Base-by-base conservation (phyloP, 2,329 filamentous ascomycete genomes). In the Madurella fahalii region DNA sequence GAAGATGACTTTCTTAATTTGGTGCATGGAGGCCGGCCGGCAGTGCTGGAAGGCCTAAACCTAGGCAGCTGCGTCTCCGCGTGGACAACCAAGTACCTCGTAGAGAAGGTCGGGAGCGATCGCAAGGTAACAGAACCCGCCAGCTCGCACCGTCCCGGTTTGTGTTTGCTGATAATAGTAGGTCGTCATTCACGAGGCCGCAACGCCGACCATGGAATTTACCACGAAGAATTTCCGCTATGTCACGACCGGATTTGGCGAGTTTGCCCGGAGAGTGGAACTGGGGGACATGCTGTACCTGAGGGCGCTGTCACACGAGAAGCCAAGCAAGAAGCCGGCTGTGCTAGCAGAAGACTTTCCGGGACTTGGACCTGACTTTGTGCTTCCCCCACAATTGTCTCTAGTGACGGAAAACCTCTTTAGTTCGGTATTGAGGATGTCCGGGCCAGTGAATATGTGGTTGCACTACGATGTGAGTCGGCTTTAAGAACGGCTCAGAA, bases 371-470 rank as follows among this genome's bases (percentile, higher is more conserved):
- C 55, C 69, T 1, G 90, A 95, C 67, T 95, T 95, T 68, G 64
- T 68, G 13, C 69, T 95, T 1, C 89, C 90, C 1, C 62, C 74
- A 1, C 74, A 83, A 57, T 73, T 95, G 9, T 69, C 69, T 0
- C 72, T 79, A 34, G 83, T 89, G 4, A 67, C 65, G 5, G 73
- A 84, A n/a, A 83, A 83, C 58, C 70, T 81, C 3, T 90, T 95
- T 67, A 93, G 87, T 67, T 92, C 89, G 2, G 85, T 91, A 0
- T 72, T 95, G 20, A 81, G 90, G 17, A 84, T 95, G 56, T 93
- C 88, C 4, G 89, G 89, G 1, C 82, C 82, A 1, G 87, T 93
- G 11, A 87, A 85, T 40, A 89, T 96, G 82, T 96, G 92, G 91
- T 76, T 95, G 32, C 90, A 95, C 70, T 95, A 94, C 73, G 89